Evolutionary conservation across 1,284 basidiomycete species (phyloP), one percentile per base, ranked within the genome.

Genomic region (Austroboletus niveus): DNA sequence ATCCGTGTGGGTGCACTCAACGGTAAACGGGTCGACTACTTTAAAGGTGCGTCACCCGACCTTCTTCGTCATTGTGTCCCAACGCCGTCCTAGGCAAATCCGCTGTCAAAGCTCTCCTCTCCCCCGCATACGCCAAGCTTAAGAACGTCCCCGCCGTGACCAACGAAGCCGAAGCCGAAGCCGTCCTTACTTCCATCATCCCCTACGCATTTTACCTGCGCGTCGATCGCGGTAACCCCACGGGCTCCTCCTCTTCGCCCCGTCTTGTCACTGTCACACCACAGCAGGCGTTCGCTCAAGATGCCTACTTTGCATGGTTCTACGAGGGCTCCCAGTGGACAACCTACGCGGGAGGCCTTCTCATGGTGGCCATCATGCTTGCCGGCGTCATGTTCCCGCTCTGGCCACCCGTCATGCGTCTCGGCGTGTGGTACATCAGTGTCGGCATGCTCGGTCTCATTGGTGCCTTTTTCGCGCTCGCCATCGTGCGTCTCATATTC

Each of bases 351-450:
- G 93, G 94, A 35, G 96, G 92, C 11, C 75, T 90, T 22, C 85
- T 86, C 32, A 95, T 99, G 92, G 94, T 99, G 50, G 84, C 80
- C 31, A 77, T 98, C 64, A 94, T 99, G 79, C 85, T 99, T 42
- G 95, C 91, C 1, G 95, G 92, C 2, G 96, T 98, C 67, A 98
- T 99, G 94, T 99, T 98, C 82, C 96, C 96, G 1, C 81, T 99
- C 14, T 99, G 97, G 96, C 96, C 96, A 3, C 84, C 87, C 42
- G 85, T 84, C 61, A 85, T 99, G 80, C 80, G 96, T n/a, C 76
- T 96, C 40, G 96, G 96, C 38, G 96, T 97, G 48, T 98, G 92
- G 89, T 99, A 99, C 71, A 77, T 99, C 58, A 91, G 87, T 58
- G 87, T 98, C 52, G 91, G 75, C 35, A 87, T 94, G 63, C 79